A percentile compares a stretch with the other conserved stretches of the same genome.
phyloP scores from a whole-genome alignment of 208 protist genomes.

The Trichomonas gallinae region DNA sequence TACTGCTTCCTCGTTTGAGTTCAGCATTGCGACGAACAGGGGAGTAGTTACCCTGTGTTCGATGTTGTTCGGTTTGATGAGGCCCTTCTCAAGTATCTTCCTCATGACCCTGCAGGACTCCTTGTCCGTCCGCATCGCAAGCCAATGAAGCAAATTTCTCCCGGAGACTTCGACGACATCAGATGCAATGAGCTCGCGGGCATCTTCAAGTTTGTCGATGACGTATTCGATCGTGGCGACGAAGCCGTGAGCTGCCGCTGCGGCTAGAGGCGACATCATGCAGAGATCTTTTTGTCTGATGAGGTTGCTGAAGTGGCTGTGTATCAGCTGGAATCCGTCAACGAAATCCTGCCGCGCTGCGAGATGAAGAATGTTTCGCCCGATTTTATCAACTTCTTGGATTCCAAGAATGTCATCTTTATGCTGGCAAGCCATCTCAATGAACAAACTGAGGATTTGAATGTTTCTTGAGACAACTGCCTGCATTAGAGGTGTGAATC shows the following conservation, averaged over 20 bases:
- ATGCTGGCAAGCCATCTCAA: neutral
- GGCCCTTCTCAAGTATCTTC: neutral
- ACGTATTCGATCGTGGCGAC: neutral
- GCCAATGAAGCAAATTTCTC: neutral
- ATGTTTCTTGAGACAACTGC: neutral
- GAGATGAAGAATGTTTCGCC: neutral
- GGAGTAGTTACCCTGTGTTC: neutral
- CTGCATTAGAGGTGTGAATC: neutral
- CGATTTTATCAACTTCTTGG: neutral
- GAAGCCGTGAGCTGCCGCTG: neutral
- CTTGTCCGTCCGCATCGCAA: neutral
- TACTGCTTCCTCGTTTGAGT: neutral
- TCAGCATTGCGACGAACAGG: neutral
- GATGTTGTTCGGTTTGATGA: neutral
- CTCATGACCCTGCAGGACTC: neutral
- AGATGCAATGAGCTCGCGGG: neutral
- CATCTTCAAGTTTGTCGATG: neutral
- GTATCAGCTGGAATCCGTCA: neutral
- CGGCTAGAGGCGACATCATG: neutral
- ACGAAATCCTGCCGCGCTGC: neutral
- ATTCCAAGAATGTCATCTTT: too few species aligned
- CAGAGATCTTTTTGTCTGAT: neutral
- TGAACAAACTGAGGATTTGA: neutral
- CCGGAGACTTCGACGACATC: neutral
- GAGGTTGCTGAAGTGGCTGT: neutral